A percentile compares a stretch with the other conserved stretches of the same genome.
These are phyloP conservation scores for Aspergillus bombycis DNA, from an alignment of 2,329 filamentous ascomycete species.

Conservation along the genomic window DNA sequence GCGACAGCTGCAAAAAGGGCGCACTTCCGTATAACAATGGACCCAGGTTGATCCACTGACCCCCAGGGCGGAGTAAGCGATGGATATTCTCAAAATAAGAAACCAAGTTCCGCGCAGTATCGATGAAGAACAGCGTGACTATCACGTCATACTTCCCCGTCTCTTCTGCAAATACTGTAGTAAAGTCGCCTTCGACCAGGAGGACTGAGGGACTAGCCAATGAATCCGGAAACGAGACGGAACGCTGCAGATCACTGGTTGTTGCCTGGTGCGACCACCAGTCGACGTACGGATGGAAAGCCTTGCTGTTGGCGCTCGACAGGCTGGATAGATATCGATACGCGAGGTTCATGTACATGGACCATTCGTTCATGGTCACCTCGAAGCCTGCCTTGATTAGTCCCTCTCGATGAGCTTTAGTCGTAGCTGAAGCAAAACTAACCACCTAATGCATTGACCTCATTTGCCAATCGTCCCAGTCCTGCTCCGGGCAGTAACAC, in stretches of 20 bases:
- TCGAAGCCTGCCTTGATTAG: constrained; percentile 45
- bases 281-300: constrained; percentile 58
- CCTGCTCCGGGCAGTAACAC: constrained; percentile 59
- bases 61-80: constrained; percentile 50
- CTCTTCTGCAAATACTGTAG: constrained; percentile 38
- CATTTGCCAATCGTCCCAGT: constrained; percentile 56
- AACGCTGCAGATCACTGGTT: constrained; percentile 51
- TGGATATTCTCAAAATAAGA: constrained; percentile 59
- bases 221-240: constrained; percentile 51
- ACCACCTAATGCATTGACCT: constrained; percentile 51
- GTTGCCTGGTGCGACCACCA: constrained; percentile 60
- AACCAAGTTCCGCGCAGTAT: constrained; percentile 61
- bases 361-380: constrained; percentile 62
- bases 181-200: constrained; percentile 60
- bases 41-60: constrained; percentile 60
- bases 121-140: constrained; percentile 64
- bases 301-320: constrained; percentile 17
- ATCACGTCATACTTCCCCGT: constrained; percentile 51
- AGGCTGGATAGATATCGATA: constrained; percentile 54
- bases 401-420: not conserved
- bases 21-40: constrained; percentile 59
- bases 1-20: constrained; percentile 58
- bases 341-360: constrained; percentile 59
- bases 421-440: not conserved
- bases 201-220: constrained; percentile 40